Conservation (phyloP, 2,329 filamentous ascomycete genomes). For the Botryotinia calthae region DNA sequence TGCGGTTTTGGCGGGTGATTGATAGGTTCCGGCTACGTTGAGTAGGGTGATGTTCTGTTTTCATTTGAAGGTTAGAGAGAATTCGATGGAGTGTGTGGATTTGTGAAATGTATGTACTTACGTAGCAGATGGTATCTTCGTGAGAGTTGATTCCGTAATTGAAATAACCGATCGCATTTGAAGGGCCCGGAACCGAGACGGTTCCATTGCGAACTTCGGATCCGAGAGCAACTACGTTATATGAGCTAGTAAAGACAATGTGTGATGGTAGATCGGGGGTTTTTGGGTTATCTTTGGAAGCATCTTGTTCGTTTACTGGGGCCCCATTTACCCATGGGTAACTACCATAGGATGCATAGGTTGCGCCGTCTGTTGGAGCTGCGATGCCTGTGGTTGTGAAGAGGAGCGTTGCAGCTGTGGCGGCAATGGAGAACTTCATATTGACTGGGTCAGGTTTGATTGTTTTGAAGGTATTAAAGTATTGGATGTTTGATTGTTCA, state of each 20-base stretch:
- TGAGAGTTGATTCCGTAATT: conserved; percentile 49
- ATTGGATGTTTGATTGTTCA: not conserved
- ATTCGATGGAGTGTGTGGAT: not conserved
- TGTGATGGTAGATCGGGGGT: conserved; percentile 17
- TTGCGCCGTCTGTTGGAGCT: not conserved
- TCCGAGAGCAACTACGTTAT: conserved; percentile 46
- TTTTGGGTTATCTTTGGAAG: conserved; percentile 16
- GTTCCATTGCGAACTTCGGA: conserved; percentile 47
- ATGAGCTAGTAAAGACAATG: conserved; percentile 46
- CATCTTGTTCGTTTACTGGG: conserved; percentile 1
- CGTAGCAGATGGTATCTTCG: conserved; percentile 37
- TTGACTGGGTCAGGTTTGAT: not conserved
- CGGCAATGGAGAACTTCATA: conserved; percentile 19
- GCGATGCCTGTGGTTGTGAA: not conserved
- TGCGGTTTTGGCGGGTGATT: conserved; percentile 46
- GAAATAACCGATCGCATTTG: conserved; percentile 47
- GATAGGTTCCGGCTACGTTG: conserved; percentile 46
- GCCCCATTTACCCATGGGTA: not conserved
- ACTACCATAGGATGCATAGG: conserved; percentile 12
- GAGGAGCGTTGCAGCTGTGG: not conserved
- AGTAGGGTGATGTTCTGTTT: conserved; percentile 48
- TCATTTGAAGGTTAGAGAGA: not conserved
- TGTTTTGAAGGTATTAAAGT: not conserved
- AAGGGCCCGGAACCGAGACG: conserved; percentile 37
- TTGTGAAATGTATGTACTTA: conserved; percentile 17